Percentiles rank a stretch among this genome's conserved stretches.
Evolutionary conservation across 2,329 filamentous ascomycete species (phyloP).

Genomic region (Grosmannia penicillata): DNA sequence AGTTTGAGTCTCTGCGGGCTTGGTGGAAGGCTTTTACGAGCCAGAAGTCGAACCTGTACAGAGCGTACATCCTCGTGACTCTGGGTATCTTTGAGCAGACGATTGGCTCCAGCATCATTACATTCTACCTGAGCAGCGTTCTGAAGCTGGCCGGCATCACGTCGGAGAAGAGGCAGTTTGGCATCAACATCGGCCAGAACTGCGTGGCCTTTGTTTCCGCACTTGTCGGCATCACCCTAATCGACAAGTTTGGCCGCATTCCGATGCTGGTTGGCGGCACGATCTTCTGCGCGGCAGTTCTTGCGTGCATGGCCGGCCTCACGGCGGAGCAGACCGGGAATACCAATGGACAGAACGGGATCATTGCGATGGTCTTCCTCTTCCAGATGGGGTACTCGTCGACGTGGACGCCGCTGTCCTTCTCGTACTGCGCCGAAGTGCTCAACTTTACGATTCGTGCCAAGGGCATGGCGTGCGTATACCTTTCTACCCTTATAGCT

Average conservation of each 20-base stretch:
- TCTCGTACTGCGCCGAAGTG: conserved; percentile 2
- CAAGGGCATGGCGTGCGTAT: conserved; percentile 5
- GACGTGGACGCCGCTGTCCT: conserved; percentile 4
- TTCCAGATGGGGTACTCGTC: conserved; percentile 4
- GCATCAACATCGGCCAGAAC: conserved; percentile 22
- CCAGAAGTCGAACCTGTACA: not conserved
- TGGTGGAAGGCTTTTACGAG: conserved; percentile 1
- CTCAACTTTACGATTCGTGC: conserved; percentile 5
- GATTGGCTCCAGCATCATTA: conserved; percentile 23
- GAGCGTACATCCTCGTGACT: not conserved
- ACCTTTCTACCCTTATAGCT: not conserved
- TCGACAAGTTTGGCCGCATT: conserved; percentile 8
- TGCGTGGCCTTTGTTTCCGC: conserved; percentile 2
- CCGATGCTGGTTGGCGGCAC: conserved; percentile 11
- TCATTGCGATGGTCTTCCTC: conserved; percentile 5
- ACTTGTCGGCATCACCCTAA: conserved; percentile 3
- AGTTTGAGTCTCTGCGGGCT: not conserved
- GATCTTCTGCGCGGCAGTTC: conserved; percentile 1
- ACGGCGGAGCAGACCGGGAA: conserved; percentile 2
- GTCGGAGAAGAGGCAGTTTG: conserved; percentile 28
- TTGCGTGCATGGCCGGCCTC: conserved; percentile 4
- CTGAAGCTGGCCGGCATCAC: conserved; percentile 36
- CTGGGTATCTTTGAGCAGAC: conserved; percentile 29
- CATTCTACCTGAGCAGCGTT: conserved; percentile 34
- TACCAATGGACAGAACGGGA: not conserved